phyloP scores from a whole-genome alignment of 306 rosid genomes.

The Cyclanthera cordifolia region DNA sequence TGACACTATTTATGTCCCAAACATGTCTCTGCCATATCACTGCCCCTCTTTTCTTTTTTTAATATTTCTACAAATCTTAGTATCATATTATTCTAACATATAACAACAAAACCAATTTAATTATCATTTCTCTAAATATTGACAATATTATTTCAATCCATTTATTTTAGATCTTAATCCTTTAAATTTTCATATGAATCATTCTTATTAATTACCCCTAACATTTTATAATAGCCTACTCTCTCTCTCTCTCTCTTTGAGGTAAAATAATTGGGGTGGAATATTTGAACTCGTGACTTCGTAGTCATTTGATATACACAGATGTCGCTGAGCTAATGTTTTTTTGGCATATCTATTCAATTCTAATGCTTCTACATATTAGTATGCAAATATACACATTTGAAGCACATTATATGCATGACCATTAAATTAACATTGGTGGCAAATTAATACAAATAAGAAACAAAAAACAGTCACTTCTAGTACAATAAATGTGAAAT shows the following conservation, averaged over 20 bases:
- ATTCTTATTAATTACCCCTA: too few relatives aligned
- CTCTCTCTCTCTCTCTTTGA: too few relatives aligned
- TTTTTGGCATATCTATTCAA: too few relatives aligned
- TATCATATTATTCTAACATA: slow-evolving; percentile 1
- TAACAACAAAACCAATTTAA: not conserved
- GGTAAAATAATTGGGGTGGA: too few relatives aligned
- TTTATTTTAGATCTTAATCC: not conserved
- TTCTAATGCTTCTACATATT: not conserved
- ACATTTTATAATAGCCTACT: not conserved
- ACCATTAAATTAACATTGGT: too few relatives aligned
- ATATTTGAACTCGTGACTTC: too few relatives aligned
- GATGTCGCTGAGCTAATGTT: too few relatives aligned
- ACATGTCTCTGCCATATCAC: slow-evolving; percentile 20
- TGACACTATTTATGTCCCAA: slow-evolving; percentile 30
- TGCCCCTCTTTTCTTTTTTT: not conserved
- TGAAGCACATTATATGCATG: not conserved
- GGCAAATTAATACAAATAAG: too few relatives aligned
- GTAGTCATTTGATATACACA: too few relatives aligned
- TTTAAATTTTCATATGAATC: not conserved
- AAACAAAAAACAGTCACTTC: too few relatives aligned
- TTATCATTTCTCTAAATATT: not conserved
- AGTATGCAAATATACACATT: not conserved
- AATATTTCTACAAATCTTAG: not conserved
- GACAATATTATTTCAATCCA: too few relatives aligned
- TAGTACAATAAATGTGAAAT: too few relatives aligned